Conservation (phyloP, 306 rosid genomes). For the Prunus kanzakura region DNA sequence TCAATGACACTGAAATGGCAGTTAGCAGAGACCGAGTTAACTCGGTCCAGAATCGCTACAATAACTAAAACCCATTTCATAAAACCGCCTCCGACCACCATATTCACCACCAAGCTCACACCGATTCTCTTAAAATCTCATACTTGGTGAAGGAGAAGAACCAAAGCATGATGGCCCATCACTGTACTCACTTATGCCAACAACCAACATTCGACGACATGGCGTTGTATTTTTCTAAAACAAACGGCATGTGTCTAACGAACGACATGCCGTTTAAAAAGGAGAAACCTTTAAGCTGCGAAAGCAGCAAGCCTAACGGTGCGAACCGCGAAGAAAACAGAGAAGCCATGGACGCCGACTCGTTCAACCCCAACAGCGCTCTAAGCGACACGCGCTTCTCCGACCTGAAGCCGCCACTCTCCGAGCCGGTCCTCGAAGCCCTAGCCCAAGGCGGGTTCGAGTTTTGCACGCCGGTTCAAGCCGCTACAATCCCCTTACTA, state of each 20-base stretch:
- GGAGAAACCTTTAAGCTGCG: background rate
- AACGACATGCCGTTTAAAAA: background rate
- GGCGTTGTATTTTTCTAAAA: background rate
- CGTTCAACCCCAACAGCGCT: constrained; percentile 46
- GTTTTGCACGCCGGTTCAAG: constrained; percentile 96
- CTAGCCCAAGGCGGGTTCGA: constrained; percentile 51
- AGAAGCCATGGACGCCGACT: constrained; percentile 46
- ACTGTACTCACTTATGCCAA: background rate
- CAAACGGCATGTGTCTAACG: background rate
- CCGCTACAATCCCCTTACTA: constrained; percentile 82
- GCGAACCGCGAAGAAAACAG: constrained; percentile 10
- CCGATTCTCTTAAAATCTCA: background rate
- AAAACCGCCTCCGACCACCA: constrained; percentile 22
- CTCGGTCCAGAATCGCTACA: constrained; percentile 35
- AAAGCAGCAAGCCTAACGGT: background rate
- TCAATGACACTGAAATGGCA: constrained; percentile 52
- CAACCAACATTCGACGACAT: background rate
- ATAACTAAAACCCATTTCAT: constrained; percentile 33
- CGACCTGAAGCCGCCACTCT: constrained; percentile 70
- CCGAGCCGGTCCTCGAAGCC: constrained; percentile 59
- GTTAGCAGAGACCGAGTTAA: constrained; percentile 30
- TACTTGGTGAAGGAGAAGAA: background rate
- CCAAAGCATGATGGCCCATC: background rate
- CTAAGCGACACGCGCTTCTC: constrained; percentile 76
- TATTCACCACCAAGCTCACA: constrained; percentile 31